A percentile compares a stretch with the other conserved stretches of the same genome.
Conservation (phyloP, 176 grass and related monocot species). For the Pharus latifolius region DNA sequence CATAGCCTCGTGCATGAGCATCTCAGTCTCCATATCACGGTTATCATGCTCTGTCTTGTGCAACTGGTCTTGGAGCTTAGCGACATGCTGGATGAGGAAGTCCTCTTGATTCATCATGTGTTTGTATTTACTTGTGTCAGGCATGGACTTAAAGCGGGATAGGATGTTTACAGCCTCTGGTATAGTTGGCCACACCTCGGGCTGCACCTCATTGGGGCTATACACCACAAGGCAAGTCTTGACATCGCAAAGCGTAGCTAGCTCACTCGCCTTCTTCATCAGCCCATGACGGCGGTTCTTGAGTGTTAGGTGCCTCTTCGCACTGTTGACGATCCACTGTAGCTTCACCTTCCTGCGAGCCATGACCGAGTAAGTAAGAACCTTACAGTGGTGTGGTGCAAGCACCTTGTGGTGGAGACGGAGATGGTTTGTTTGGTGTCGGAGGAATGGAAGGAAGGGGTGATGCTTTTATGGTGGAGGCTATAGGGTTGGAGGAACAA, state of each 20-base stretch:
- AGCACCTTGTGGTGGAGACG: no score
- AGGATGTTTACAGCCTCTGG: background rate
- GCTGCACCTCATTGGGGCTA: background rate
- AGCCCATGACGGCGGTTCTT: constrained; percentile 8
- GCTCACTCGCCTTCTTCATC: constrained; percentile 32
- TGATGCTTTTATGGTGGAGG: background rate
- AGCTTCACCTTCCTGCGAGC: constrained; percentile 24
- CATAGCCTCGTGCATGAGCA: no score
- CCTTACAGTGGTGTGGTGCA: no score
- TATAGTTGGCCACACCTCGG: constrained; percentile 9
- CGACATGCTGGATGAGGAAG: constrained; percentile 3
- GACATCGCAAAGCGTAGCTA: constrained; percentile 17
- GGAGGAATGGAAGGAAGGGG: background rate
- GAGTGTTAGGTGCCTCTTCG: background rate
- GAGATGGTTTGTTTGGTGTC: background rate
- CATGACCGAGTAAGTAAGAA: background rate
- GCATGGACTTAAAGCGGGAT: background rate
- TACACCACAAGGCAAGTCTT: constrained; percentile 20
- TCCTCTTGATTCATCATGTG: constrained; percentile 21
- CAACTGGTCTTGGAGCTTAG: background rate
- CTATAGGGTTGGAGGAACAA: no score
- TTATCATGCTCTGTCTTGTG: background rate
- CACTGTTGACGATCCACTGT: constrained; percentile 7
- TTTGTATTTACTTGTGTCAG: constrained; percentile 22
- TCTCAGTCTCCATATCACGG: background rate